These are phyloP conservation scores for Saccharum hybrid DNA, from an alignment of 202 grass and related monocot species.

Conservation along the genomic window DNA sequence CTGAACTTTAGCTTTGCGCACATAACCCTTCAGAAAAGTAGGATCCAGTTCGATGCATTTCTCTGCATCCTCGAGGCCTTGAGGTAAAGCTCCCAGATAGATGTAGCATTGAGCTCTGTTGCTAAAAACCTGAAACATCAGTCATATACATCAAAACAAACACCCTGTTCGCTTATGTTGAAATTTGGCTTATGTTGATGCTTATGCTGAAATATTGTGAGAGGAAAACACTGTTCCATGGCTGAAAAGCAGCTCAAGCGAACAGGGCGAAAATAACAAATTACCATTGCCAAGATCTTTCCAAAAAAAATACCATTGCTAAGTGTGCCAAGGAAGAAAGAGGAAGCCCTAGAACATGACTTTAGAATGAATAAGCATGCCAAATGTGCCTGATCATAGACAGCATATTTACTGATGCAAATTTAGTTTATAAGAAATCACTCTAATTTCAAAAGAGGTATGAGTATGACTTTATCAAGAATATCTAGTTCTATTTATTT, in stretches of 20 bases:
- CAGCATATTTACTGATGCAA: not conserved
- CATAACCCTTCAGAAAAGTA: constrained; percentile 62
- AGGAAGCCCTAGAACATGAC: not conserved
- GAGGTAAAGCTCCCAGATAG: constrained; percentile 50
- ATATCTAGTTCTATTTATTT: not conserved
- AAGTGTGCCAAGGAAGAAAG: not conserved
- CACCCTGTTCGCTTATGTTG: too few species aligned
- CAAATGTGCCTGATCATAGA: not conserved
- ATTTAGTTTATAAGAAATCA: not conserved
- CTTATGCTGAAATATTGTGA: too few species aligned
- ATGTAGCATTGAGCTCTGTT: constrained; percentile 70
- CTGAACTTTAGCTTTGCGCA: constrained; percentile 61
- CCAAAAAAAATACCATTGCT: too few species aligned
- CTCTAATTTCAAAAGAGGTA: not conserved
- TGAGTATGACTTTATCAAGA: too few species aligned
- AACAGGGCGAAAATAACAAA: constrained; percentile 22
- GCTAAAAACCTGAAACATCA: constrained; percentile 54
- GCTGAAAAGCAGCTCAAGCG: too few species aligned
- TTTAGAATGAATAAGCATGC: constrained; percentile 20
- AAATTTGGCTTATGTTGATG: too few species aligned
- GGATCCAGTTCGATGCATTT: constrained; percentile 64
- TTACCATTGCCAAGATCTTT: not conserved
- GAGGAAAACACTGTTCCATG: too few species aligned
- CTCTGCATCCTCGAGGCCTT: constrained; percentile 61
- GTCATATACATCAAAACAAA: not conserved